phyloP scores from a whole-genome alignment of 768 basidiomycete genomes.

The Termitomyces sp. region DNA sequence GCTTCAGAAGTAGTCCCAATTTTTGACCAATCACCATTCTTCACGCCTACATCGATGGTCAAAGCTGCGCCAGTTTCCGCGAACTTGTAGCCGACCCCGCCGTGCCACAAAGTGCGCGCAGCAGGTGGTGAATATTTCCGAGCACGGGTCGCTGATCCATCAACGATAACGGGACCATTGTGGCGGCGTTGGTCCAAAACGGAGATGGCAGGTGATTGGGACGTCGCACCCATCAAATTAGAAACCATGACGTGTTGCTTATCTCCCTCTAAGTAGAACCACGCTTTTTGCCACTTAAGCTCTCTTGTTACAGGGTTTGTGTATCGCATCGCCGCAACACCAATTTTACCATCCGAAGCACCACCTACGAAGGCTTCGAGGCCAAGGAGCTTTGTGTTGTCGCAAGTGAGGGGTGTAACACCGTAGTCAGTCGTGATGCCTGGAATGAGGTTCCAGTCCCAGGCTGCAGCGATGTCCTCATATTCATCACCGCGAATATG shows the following conservation, averaged over 20 bases:
- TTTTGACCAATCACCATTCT: slow-evolving; percentile 54
- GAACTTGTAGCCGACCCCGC: slow-evolving; percentile 49
- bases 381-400: slow-evolving; percentile 36
- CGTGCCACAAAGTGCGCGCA: slow-evolving; percentile 55
- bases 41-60: slow-evolving; percentile 35
- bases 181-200: slow-evolving; percentile 65
- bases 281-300: slow-evolving; percentile 63
- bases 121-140: slow-evolving; percentile 2
- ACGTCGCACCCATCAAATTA: slow-evolving; percentile 37
- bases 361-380: slow-evolving; percentile 62
- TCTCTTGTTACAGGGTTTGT: slow-evolving; percentile 55
- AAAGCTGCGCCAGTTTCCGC: slow-evolving; percentile 28
- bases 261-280: slow-evolving; percentile 68
- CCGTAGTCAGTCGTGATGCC: slow-evolving; percentile 66
- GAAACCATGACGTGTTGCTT: slow-evolving; percentile 61
- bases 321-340: slow-evolving; percentile 63
- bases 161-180: slow-evolving; percentile 37
- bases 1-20: slow-evolving; percentile 61
- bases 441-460: slow-evolving; percentile 78
- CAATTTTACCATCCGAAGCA: slow-evolving; percentile 51
- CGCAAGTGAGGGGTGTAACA: slow-evolving; percentile 49
- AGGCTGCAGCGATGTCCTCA: slow-evolving; percentile 65
- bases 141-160: slow-evolving; percentile 22
- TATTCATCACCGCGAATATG: slow-evolving; percentile 66
- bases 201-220: slow-evolving; percentile 43